These are phyloP conservation scores for Ploettnerulaceae sp. DNA, from an alignment of 2,329 filamentous ascomycete species.

Conservation along the genomic window DNA sequence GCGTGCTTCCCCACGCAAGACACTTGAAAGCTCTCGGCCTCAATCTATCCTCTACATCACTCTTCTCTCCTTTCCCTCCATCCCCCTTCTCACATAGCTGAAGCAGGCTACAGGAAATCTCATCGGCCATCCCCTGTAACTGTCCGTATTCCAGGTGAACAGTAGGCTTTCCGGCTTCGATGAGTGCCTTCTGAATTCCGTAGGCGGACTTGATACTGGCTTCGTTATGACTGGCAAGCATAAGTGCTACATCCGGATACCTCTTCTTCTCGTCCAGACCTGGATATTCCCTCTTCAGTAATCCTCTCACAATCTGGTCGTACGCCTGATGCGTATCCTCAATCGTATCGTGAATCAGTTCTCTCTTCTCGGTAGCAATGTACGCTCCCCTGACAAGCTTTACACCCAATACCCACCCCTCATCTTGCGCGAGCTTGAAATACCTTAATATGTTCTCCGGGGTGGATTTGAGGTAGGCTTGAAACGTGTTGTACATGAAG, in stretches of 20 bases:
- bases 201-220: conserved; percentile 58
- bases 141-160: conserved; percentile 60
- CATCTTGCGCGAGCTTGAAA: conserved; percentile 40
- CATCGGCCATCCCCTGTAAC: conserved; percentile 90
- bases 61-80: not conserved
- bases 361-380: conserved; percentile 43
- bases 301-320: conserved; percentile 46
- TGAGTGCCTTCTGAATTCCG: conserved; percentile 41
- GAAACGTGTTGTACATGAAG: conserved; percentile 46
- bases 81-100: conserved; percentile 36
- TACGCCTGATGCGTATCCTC: conserved; percentile 47
- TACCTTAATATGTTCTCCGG: conserved; percentile 42
- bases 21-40: conserved; percentile 53
- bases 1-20: conserved; percentile 60
- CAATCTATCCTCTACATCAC: not conserved
- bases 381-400: conserved; percentile 52
- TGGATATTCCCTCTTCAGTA: conserved; percentile 40
- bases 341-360: conserved; percentile 43
- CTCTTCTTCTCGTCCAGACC: conserved; percentile 22
- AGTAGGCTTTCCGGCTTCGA: conserved; percentile 36
- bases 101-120: conserved; percentile 58
- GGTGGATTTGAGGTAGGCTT: conserved; percentile 48
- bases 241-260: conserved; percentile 43
- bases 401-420: conserved; percentile 46
- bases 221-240: conserved; percentile 78